A percentile compares a stretch with the other conserved stretches of the same genome.
Evolutionary conservation across 345 rosid species (phyloP).

Genomic region (Rhizophora apiculata): DNA sequence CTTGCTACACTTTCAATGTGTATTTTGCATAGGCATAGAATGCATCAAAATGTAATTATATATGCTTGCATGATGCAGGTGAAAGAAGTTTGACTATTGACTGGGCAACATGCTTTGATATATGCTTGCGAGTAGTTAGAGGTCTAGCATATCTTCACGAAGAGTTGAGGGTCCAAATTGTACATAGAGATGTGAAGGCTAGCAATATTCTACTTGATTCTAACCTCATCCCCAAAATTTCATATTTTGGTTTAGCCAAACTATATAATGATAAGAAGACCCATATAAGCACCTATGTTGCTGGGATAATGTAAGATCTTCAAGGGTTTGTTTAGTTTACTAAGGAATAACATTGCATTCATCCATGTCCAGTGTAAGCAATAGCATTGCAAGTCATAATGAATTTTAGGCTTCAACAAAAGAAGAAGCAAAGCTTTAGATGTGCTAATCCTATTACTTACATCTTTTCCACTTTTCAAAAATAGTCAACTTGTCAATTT

Average conservation of each 20-base stretch:
- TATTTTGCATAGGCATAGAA: neutral
- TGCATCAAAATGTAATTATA: neutral
- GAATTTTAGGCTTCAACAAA: too few relatives aligned
- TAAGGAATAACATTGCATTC: too few relatives aligned
- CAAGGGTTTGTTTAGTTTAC: neutral
- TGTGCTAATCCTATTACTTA: too few relatives aligned
- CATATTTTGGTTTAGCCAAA: constrained; percentile 62
- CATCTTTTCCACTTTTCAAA: too few relatives aligned
- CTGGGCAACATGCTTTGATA: constrained; percentile 42
- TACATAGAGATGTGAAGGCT: constrained; percentile 56
- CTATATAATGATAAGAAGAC: constrained; percentile 54
- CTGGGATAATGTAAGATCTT: constrained; percentile 51
- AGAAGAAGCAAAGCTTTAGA: too few relatives aligned
- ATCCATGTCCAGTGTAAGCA: too few relatives aligned
- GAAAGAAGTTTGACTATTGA: constrained; percentile 31
- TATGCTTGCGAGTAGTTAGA: constrained; percentile 54
- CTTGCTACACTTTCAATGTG: neutral
- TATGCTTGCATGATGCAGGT: constrained; percentile 32
- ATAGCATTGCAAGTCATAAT: too few relatives aligned
- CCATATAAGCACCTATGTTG: constrained; percentile 56
- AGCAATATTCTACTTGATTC: constrained; percentile 51
- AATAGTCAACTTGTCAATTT: too few relatives aligned
- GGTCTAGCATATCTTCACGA: constrained; percentile 61
- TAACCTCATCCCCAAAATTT: constrained; percentile 49
- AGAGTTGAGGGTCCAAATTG: constrained; percentile 55